Base-by-base conservation (phyloP, 352 stramenopile genomes). In the Achlya hypogyna region DNA sequence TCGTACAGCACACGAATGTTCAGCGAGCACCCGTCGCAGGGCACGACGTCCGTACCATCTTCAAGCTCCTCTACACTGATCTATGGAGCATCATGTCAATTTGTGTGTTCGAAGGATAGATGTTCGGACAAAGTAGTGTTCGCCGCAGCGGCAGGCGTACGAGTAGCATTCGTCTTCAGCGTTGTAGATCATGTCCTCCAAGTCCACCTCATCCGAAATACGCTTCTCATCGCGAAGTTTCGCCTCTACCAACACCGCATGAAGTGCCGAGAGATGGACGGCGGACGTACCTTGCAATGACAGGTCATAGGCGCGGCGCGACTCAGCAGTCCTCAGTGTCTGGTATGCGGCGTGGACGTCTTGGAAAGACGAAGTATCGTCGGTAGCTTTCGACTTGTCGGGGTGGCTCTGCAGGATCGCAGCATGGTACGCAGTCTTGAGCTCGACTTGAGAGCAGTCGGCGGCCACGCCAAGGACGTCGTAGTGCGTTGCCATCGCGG, bases 21-120 rank as follows among this genome's bases (percentile, higher is more conserved):
- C 47, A 91, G 69, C 29, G 85, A 93, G 73, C 85, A 93, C 29
- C 85, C 85, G 32, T 81, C 84, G 72, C 85, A 93, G 0, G 85
- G 80, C 22, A 90, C 80, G 8, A 91, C 73, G 54, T 90, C 73
- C 40, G 87, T 75, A 23, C 76, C 77, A 31, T 91, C 83, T 5
- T 77, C 35, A 29, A 93, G 69, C 49, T 93, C 82, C 2, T 80
- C 74, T 23, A 82, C 59, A 0, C 71, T 77, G 34, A 93, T 74
- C 73, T 91, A 67, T 14, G 38, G 31, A 65, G 18, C 5, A 53
- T n/a, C 12, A 65, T 22, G 20, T 4, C 29, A 65, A 53, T 4
- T 12, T 16, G 23, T 58, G 0, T 0, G 4, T 34, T 63, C 28
- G 53, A 14, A 43, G 8, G 35, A 12, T 4, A 54, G 16, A n/a